Evolutionary conservation across 2,329 filamentous ascomycete genomes (phyloP), one percentile per base, ranked within the genome.

Genomic region (Pseudocercospora eumusae): DNA sequence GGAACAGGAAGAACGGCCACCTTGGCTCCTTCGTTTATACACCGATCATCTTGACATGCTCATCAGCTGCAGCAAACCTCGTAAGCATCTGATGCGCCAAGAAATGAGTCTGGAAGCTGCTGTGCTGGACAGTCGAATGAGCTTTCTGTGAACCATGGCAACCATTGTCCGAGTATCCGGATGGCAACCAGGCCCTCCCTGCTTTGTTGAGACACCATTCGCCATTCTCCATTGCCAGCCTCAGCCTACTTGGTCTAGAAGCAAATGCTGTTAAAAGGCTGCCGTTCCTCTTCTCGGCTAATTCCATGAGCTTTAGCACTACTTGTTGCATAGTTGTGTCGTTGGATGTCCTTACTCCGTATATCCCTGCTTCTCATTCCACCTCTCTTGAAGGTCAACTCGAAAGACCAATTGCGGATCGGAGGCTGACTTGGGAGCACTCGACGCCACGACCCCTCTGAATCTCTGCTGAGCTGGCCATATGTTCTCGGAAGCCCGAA

Each of bases 191-290:
- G 23, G 47, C 47, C 47, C 23, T 25, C 23, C 47, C 47, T 31
- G 47, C 11, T 52, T 28, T 52, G 47, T 52, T 52, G 47, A 28
- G 47, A 52, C 21, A 3, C 31, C 47, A n/a, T n/a, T n/a, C n/a
- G n/a, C n/a, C n/a, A n/a, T 27, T 27, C 25, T 27, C 7, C 25
- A 7, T 27, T 27, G 25, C 25, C 3, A 4, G 25, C 25, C 25
- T 27, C 25, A 27, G 25, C 25, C 25, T 27, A 27, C 25, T 3
- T 27, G n/a, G n/a, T 40, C 36, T 15, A 40, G 1, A 40, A 40
- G 36, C 36, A 40, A 25, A 25, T 25, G 23, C 23, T 25, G 23
- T 25, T 25, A 6, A 3, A 7, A 28, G 4, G 27, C 27, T 28
- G 27, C 27, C 8, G 27, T 28, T 28, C 27, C 27, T 28, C 7